Evolutionary conservation across 306 rosid genomes (phyloP).

Genomic region (Senna tora): DNA sequence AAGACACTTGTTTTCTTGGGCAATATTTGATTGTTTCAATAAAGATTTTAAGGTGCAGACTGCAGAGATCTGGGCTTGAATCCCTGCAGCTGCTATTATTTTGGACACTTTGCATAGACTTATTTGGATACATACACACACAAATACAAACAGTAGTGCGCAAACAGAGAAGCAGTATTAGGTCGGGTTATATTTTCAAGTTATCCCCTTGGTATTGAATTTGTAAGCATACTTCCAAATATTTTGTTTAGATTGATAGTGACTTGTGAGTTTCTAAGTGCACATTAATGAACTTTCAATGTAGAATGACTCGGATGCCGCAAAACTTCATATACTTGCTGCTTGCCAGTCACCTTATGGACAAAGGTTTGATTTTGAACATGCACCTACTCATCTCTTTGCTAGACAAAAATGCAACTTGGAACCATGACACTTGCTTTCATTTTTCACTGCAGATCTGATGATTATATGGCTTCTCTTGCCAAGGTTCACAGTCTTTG

Average conservation of each 20-base stretch:
- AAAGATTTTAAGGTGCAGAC: neutral
- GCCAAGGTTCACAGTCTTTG: constrained; percentile 84
- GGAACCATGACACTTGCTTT: constrained; percentile 35
- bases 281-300: constrained; percentile 25
- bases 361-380: constrained; percentile 60
- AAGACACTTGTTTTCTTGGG: constrained; percentile 1
- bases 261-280: constrained; percentile 14
- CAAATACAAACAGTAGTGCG: too few relatives aligned
- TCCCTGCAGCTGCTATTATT: neutral
- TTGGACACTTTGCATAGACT: too few relatives aligned
- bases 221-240: neutral
- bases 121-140: too few relatives aligned
- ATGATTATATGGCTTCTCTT: constrained; percentile 91
- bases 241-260: neutral
- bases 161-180: too few relatives aligned
- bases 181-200: too few relatives aligned
- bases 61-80: neutral
- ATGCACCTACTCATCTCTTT: neutral
- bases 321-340: constrained; percentile 67
- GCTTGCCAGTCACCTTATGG: constrained; percentile 82
- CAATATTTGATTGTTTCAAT: neutral
- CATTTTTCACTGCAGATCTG: constrained; percentile 61
- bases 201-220: neutral
- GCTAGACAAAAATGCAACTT: constrained; percentile 6
- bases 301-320: constrained; percentile 64